Percentiles rank a stretch among this genome's conserved stretches.
phyloP scores from a whole-genome alignment of 345 rosid genomes.

The Isatis tinctoria region DNA sequence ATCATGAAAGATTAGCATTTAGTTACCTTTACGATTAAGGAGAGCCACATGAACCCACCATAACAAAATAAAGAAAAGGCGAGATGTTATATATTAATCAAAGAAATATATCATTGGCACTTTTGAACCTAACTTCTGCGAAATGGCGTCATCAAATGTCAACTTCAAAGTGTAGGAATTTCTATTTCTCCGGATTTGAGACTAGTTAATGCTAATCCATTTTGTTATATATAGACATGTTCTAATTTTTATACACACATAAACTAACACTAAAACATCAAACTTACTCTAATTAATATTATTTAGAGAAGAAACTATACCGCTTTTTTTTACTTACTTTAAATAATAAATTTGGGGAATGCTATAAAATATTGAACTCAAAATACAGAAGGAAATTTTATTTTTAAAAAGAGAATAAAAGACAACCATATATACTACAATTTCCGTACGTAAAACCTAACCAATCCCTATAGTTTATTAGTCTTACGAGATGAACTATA shows the following conservation, averaged over 20 bases:
- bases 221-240: not conserved
- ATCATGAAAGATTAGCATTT: not conserved
- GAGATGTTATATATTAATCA: conserved; percentile 15
- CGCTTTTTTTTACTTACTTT: not conserved
- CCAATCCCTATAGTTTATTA: not conserved
- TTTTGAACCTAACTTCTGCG: conserved; percentile 27
- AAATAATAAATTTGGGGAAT: not conserved
- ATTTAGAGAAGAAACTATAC: not conserved
- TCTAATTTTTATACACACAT: not conserved
- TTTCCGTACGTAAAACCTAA: not conserved
- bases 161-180: conserved; percentile 16
- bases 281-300: not conserved
- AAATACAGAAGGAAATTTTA: not conserved
- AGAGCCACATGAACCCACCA: conserved; percentile 14
- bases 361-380: not conserved
- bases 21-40: not conserved
- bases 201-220: not conserved
- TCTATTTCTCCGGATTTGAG: not conserved
- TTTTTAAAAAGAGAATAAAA: not conserved
- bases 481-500: not conserved
- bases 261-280: not conserved
- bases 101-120: conserved; percentile 24
- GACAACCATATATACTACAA: no score
- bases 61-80: not conserved
- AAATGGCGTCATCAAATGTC: conserved; percentile 24